Evolutionary conservation across 768 basidiomycete species (phyloP), one percentile per base, ranked within the genome.

Genomic region (Pholiota molesta): DNA sequence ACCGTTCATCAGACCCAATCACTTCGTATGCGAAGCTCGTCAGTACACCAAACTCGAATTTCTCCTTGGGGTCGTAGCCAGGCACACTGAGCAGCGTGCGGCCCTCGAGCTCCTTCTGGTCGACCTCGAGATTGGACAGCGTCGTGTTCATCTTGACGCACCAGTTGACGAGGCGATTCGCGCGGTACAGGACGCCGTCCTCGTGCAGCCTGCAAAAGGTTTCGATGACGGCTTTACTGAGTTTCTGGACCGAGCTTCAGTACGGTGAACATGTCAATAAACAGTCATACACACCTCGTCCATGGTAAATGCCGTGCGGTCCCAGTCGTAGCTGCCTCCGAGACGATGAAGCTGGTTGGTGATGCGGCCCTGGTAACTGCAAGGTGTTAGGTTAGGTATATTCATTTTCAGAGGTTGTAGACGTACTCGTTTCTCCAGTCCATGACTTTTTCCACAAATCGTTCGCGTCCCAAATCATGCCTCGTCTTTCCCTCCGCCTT

Each of bases 151-250:
- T 79, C 73, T 87, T 85, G 52, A 95, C 92, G 79, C 97, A 99
- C 97, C 97, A 99, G 71, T 99, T 97, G 62, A 99, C 97, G 47
- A 99, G 84, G 23, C 97, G 89, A 70, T 98, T 99, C 2, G 95
- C 96, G 28, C 97, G 92, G 75, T 98, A 99, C 51, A 99, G 73
- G 65, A 93, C 85, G 1, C 96, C 95, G 35, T 94, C 92, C 72
- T 99, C 96, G 68, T 95, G 91, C 33, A 99, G 77, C 35, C 83
- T 82, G 74, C 94, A 96, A 77, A 99, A 99, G 3, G 87, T 92
- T 74, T 98, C 95, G 28, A 88, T 81, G 37, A 99, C 97, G 35
- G 95, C 96, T 77, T 86, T 91, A 51, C 91, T 93, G 35, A 94
- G 84, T 66, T 78, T 78, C 88, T 92, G 61, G 10, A 59, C 28